A percentile compares a stretch with the other conserved stretches of the same genome.
These are phyloP conservation scores for Curvularia spicifera DNA, from an alignment of 2,329 filamentous ascomycete species.

Conservation along the genomic window DNA sequence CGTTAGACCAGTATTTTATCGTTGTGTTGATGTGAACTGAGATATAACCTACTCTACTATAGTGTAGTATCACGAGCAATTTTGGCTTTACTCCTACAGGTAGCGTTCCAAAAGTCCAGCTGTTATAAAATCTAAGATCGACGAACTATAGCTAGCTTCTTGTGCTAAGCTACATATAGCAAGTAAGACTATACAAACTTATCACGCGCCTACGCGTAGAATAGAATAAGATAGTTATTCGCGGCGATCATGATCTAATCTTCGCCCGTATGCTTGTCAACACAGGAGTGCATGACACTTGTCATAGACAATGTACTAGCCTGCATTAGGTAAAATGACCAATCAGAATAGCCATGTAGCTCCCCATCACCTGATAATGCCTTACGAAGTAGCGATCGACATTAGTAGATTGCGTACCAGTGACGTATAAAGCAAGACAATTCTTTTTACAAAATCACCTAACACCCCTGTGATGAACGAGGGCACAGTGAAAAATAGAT, in stretches of 20 bases:
- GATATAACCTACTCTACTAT: no score
- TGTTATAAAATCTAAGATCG: no score
- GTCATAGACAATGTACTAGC: background rate
- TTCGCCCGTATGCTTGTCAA: background rate
- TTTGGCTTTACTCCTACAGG: no score
- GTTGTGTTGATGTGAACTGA: no score
- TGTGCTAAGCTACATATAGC: no score
- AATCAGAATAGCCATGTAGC: background rate
- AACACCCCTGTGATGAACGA: background rate
- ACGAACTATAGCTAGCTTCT: no score
- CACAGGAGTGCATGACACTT: background rate
- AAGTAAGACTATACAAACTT: no score
- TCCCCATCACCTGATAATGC: background rate
- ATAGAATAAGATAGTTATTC: no score
- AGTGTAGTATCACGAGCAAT: no score
- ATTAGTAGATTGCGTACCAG: background rate
- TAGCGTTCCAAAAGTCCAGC: no score
- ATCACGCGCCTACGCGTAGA: no score
- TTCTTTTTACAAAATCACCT: background rate
- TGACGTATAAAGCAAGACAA: background rate
- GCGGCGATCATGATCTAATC: background rate
- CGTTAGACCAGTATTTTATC: no score
- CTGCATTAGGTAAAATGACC: background rate
- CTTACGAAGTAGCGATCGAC: background rate
- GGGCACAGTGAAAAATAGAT: background rate